These are phyloP conservation scores for Zea luxurians DNA, from an alignment of 176 grass and related monocot species.

Conservation along the genomic window DNA sequence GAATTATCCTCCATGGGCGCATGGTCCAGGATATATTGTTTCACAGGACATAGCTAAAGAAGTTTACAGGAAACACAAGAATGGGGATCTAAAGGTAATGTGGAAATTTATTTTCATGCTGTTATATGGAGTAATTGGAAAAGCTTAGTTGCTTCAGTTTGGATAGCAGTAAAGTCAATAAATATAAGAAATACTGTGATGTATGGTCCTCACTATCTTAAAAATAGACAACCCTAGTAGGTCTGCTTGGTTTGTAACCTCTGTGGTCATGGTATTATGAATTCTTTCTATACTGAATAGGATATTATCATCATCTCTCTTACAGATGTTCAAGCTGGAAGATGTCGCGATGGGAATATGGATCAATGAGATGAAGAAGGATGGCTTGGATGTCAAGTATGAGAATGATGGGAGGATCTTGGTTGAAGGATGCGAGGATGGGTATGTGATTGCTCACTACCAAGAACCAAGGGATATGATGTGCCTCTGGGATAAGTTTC, in stretches of 20 bases:
- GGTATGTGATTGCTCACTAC: constrained; percentile 94
- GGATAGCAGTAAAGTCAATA: background rate
- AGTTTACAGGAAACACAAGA: constrained; percentile 78
- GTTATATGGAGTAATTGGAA: constrained; percentile 7
- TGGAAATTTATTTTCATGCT: background rate
- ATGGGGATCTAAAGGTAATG: constrained; percentile 78
- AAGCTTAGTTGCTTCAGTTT: constrained; percentile 4
- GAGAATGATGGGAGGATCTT: constrained; percentile 78
- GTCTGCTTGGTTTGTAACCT: background rate
- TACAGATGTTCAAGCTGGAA: constrained; percentile 99
- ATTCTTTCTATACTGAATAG: constrained; percentile 16
- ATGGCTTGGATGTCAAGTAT: constrained; percentile 72
- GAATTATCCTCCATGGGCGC: constrained; percentile 96
- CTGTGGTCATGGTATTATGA: background rate
- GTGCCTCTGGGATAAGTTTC: constrained; percentile 92
- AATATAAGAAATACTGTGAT: background rate
- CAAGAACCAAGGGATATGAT: constrained; percentile 92
- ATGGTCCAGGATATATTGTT: constrained; percentile 95
- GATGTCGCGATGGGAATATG: constrained; percentile 99
- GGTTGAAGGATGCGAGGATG: constrained; percentile 70
- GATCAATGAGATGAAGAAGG: constrained; percentile 84
- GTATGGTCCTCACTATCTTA: background rate
- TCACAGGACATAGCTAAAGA: constrained; percentile 83
- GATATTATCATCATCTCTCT: constrained; percentile 7
- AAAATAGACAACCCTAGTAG: constrained; percentile 10